Evolutionary conservation across 2,329 filamentous ascomycete genomes (phyloP), one percentile per base, ranked within the genome.

Genomic region (Aspergillus tubingensis): DNA sequence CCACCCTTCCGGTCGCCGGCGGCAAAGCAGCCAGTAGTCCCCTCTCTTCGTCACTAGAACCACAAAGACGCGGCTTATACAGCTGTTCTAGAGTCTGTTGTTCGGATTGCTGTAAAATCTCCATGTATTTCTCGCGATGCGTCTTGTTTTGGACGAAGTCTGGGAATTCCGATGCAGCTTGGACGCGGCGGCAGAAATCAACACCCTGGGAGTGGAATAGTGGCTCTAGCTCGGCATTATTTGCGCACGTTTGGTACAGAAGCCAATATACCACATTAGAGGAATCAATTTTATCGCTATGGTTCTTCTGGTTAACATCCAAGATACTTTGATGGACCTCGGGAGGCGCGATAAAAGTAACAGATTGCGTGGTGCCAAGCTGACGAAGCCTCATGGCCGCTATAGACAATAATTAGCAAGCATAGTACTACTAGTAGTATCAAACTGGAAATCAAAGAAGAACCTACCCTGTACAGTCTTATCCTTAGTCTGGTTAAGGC

Each of bases 311-410:
- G 13, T 76, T 69, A 0, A 81, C 54, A 58, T 87, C 83, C 0
- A 83, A 65, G 32, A 90, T 88, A 61, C 82, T 87, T 27, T 85
- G 83, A 36, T 88, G 79, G 0, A 89, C 86, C 66, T 89, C 86
- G 0, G 82, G 83, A 0, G 86, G 85, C 0, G 83, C 81, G 19
- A 86, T 80, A 52, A 82, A 83, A 0, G 74, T 72, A 0, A 89
- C 70, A 0, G 82, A 83, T 58, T 90, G 86, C 0, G 83, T 83
- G 2, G 78, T 78, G 0, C 76, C 81, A 0, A 91, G 75, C 49
- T 88, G 83, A 1, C 88, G 80, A 0, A 90, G 72, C 60, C 88
- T 76, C 87, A 90, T 90, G 0, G 87, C 86, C 56, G 87, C 87
- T 85, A 61, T 30, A 50, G 38, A 8, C 3, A 11, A 27, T 5